Evolutionary conservation across 2,329 filamentous ascomycete genomes (phyloP).

Genomic region (Aureobasidium sp.): DNA sequence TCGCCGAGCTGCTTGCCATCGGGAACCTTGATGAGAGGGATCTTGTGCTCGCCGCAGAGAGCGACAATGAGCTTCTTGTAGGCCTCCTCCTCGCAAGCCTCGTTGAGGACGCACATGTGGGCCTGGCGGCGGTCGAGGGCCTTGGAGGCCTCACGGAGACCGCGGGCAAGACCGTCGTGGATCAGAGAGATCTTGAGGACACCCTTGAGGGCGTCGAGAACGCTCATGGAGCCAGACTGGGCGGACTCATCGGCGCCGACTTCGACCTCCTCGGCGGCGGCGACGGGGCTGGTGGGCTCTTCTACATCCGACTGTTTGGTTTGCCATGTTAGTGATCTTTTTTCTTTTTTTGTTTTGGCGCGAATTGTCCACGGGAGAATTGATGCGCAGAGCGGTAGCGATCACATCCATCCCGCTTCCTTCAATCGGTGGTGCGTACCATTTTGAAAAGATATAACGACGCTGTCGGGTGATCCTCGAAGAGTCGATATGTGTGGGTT

Average conservation of each 20-base stretch:
- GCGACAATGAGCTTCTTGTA: slow-evolving; percentile 99
- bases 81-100: slow-evolving; percentile 99
- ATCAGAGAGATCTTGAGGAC: slow-evolving; percentile 97
- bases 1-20: slow-evolving; percentile 99
- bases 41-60: slow-evolving; percentile 99
- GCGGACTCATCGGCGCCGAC: slow-evolving; percentile 79
- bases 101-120: slow-evolving; percentile 99
- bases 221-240: slow-evolving; percentile 84
- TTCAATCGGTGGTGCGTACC: slow-evolving; percentile 23
- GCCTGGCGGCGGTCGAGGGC: slow-evolving; percentile 97
- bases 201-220: slow-evolving; percentile 97
- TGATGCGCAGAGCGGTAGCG: neutral
- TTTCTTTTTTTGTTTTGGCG: neutral
- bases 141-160: slow-evolving; percentile 97
- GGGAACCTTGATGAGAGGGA: slow-evolving; percentile 98
- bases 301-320: slow-evolving; percentile 97
- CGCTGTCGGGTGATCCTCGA: slow-evolving; percentile 37
- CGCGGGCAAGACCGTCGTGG: slow-evolving; percentile 98
- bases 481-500: slow-evolving; percentile 23
- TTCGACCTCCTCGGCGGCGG: slow-evolving; percentile 79
- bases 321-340: neutral
- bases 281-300: slow-evolving; percentile 85
- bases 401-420: neutral
- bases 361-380: neutral
- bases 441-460: slow-evolving; percentile 28